Base-by-base conservation (phyloP, 2,329 filamentous ascomycete genomes). In the Calycina herbarum region DNA sequence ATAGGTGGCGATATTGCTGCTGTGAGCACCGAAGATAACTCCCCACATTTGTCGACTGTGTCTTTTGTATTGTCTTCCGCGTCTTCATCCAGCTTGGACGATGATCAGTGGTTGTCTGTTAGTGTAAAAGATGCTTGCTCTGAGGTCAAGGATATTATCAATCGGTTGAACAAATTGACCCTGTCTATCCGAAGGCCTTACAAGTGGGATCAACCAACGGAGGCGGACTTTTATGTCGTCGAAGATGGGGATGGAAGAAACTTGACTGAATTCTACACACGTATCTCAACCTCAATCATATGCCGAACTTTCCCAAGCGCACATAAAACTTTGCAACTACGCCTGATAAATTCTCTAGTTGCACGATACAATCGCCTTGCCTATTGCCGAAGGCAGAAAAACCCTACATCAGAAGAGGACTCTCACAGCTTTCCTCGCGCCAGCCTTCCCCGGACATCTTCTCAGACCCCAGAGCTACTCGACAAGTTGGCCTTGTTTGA, bases 201-300 rank as follows among this genome's bases (percentile, higher is more conserved):
- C 29, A 20, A 5, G 33, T 15, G 29, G n/a, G 5, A 15, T 10
- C 56, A 29, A 58, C 13, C 29, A 13, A 10, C n/a, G 33, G 33
- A 58, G 7, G 56, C 56, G 29, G 56, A 24, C 11, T 2, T 5
- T 8, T 58, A 31, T 35, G n/a, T 58, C 29, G 56, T 31, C n/a
- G 2, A 15, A 3, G 42, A 48, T 48, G 42, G n/a, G 13, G n/a
- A 20, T 48, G 42, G 42, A 48, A 48, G 42, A 20, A 33, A 58
- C n/a, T 58, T 58, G 56, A 58, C 56, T 58, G 56, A 20, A 31
- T 38, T 58, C 56, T 58, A 58, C 29, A 8, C 56, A 58, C 24
- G 29, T 20, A 24, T 58, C 13, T 58, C 56, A 17, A 7, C 11
- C n/a, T 58, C 29, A 15, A 20, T 58, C 56, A 20, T 58, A 29